Evolutionary conservation across 2,329 filamentous ascomycete species (phyloP).

Genomic region (Pseudogymnoascus sp.): DNA sequence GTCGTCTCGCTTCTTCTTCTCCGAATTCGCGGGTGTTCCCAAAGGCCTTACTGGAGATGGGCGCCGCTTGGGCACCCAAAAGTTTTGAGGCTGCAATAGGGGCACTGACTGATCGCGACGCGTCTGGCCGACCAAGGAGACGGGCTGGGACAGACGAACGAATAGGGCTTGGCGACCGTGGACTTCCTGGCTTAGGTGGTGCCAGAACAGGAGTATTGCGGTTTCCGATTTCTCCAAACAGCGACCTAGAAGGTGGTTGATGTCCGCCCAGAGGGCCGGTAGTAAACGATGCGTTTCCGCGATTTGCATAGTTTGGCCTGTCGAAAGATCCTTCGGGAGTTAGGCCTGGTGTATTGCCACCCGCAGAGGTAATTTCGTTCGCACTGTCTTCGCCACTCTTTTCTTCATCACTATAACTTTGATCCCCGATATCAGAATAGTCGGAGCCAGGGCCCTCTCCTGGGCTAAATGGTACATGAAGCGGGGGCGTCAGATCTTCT

Average conservation of each 20-base stretch:
- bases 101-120: constrained; percentile 50
- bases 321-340: constrained; percentile 54
- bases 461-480: constrained; percentile 25
- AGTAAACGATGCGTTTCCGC: constrained; percentile 31
- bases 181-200: constrained; percentile 44
- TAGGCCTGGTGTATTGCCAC: constrained; percentile 41
- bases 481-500: constrained; percentile 20
- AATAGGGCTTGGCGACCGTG: constrained; percentile 65
- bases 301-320: constrained; percentile 35
- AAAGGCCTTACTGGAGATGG: constrained; percentile 24
- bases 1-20: constrained; percentile 23
- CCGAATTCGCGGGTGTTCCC: constrained; percentile 19
- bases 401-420: constrained; percentile 38
- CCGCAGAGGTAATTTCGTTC: constrained; percentile 51
- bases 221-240: constrained; percentile 48
- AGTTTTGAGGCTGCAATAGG: constrained; percentile 51
- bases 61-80: constrained; percentile 38
- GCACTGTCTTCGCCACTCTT: constrained; percentile 56
- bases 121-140: constrained; percentile 38
- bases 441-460: constrained; percentile 18
- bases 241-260: constrained; percentile 31
- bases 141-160: constrained; percentile 48
- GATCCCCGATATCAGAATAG: constrained; percentile 28
- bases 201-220: constrained; percentile 48
- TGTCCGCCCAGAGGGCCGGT: constrained; percentile 25